Percentiles rank a stretch among this genome's conserved stretches.
These are phyloP conservation scores for Tulasnella sp. DNA, from an alignment of 768 basidiomycete genomes.

Conservation along the genomic window DNA sequence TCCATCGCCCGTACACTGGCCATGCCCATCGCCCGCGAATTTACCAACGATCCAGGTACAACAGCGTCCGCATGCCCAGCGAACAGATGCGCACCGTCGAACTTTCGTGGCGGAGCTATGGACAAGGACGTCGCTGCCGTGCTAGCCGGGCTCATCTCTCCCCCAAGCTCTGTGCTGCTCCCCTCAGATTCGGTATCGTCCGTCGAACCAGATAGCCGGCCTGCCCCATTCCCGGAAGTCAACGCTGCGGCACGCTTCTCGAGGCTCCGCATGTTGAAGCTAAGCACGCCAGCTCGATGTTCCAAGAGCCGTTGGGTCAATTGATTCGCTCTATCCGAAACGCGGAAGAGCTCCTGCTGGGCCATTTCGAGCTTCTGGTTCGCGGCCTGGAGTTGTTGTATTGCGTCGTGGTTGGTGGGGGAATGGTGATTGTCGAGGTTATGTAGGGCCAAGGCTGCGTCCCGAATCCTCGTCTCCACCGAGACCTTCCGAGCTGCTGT, in stretches of 20 bases:
- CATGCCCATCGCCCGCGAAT: slow-evolving; percentile 34
- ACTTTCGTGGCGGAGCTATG: slow-evolving; percentile 43
- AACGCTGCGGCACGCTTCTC: slow-evolving; percentile 34
- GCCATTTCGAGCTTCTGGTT: slow-evolving; percentile 58
- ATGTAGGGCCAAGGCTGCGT: slow-evolving; percentile 67
- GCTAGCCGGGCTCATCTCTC: slow-evolving; percentile 37
- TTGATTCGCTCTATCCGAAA: slow-evolving; percentile 55
- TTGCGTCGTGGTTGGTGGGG: slow-evolving; percentile 43
- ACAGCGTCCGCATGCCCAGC: slow-evolving; percentile 67
- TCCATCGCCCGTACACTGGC: slow-evolving; percentile 46
- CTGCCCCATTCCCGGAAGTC: neutral
- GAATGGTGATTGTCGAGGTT: slow-evolving; percentile 34
- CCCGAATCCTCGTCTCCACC: slow-evolving; percentile 79
- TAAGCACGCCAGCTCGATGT: slow-evolving; percentile 75
- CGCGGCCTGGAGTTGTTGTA: slow-evolving; percentile 64
- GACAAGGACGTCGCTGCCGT: slow-evolving; percentile 34
- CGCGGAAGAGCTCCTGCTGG: slow-evolving; percentile 59
- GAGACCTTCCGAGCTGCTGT: slow-evolving; percentile 64
- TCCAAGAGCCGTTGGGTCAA: slow-evolving; percentile 57
- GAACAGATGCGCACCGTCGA: slow-evolving; percentile 77
- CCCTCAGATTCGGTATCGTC: slow-evolving; percentile 14
- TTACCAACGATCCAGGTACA: slow-evolving; percentile 39
- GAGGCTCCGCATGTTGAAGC: slow-evolving; percentile 54
- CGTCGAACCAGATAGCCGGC: neutral
- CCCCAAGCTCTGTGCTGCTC: slow-evolving; percentile 15